Base-by-base conservation (phyloP, 306 rosid species). In the Pterocarpus santalinus region DNA sequence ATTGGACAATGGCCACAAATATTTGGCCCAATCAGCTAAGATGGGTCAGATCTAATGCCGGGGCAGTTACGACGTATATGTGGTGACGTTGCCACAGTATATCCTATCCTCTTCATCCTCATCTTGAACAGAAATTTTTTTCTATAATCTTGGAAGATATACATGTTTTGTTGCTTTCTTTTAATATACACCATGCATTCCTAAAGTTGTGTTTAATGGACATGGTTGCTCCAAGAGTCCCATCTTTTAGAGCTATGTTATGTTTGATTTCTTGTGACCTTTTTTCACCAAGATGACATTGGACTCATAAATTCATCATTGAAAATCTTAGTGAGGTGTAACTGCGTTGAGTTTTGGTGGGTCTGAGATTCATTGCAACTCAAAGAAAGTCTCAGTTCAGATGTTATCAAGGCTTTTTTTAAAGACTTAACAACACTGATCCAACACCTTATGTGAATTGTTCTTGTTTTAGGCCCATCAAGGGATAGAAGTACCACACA, bases 151-250 rank as follows among this genome's bases (percentile, higher is more conserved):
- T 86, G 79, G 82, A 70, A 66, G 90, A 83, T 88, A 73, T 87
- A 72, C 81, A 67, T 87, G 93, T 82, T 85, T 60, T 69, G 91
- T 86, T 75, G 87, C 87, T 92, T 85, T 90, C 97, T 89, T 92
- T 89, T 58, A 78, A 88, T 89, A 11, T 73, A 30, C 69, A 87
- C 97, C 98, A 76, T 81, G 73, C 81, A 87, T 84, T 89, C 67
- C 53, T 67, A 92, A 91, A 90, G 97, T 84, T 39, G 80, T 70
- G 76, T 82, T 85, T 71, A 85, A 87, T 89, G 95, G 98, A 60
- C 87, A 64, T 79, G 85, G 85, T 88, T 86, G 73, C 34, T 79
- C 89, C 84, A 74, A 78, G 35, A 75, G 92, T 91, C 94, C 91
- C 91, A 86, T 89, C 91, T 81, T 52, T 69, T 43, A 15, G 9